Conservation (phyloP, 2,329 filamentous ascomycete genomes). For the Ascochyta rabiei region DNA sequence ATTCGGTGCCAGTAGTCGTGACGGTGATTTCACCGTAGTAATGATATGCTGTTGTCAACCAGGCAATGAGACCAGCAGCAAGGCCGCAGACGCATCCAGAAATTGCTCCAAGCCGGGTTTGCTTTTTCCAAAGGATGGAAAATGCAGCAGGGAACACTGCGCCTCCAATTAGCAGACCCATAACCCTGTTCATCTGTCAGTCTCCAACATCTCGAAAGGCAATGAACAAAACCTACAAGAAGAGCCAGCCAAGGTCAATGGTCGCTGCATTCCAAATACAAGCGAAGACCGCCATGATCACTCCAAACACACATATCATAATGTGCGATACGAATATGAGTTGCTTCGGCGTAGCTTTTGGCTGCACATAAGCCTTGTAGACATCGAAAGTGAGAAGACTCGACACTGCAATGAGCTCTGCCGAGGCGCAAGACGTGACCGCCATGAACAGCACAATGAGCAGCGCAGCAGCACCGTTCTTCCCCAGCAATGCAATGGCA, state of each 20-base stretch:
- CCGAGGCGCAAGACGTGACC: conserved; percentile 45
- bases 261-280: conserved; percentile 47
- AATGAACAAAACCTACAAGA: conserved; percentile 30
- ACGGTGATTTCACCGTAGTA: conserved; percentile 50
- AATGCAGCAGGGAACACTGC: conserved; percentile 51
- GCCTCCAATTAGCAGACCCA: conserved; percentile 52
- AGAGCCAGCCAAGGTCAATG: conserved; percentile 51
- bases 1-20: conserved; percentile 47
- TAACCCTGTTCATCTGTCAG: conserved; percentile 34
- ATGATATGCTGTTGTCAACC: conserved; percentile 44
- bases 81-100: conserved; percentile 42
- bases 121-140: conserved; percentile 46
- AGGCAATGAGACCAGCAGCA: conserved; percentile 45
- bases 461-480: conserved; percentile 37
- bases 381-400: conserved; percentile 52
- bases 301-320: conserved; percentile 49
- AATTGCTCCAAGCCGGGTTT: conserved; percentile 42
- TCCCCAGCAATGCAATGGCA: conserved; percentile 36
- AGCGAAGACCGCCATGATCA: conserved; percentile 50
- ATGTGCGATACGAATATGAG: conserved; percentile 50
- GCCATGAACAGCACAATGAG: conserved; percentile 45
- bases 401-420: conserved; percentile 51
- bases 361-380: conserved; percentile 52
- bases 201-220: neutral
- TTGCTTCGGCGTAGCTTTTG: conserved; percentile 42